Conservation (phyloP, 805 yeast species). For the Yarrowia porcina region DNA sequence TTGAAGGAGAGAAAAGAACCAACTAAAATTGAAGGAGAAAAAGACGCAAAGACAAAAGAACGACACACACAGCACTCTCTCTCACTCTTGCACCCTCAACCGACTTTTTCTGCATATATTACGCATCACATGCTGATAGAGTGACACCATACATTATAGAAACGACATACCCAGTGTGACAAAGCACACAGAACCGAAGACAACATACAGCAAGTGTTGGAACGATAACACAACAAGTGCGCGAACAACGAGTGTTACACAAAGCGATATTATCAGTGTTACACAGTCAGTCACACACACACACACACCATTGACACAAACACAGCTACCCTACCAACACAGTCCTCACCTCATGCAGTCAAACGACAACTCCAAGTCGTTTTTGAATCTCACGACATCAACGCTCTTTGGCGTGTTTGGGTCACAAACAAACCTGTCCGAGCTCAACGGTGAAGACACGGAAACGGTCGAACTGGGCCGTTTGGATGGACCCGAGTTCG, state of each 20-base stretch:
- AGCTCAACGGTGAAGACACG: slow-evolving; percentile 37
- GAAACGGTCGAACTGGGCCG: slow-evolving; percentile 11
- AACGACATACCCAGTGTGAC: too few species aligned
- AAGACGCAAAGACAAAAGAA: too few species aligned
- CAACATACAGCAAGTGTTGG: neutral
- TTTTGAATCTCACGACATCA: slow-evolving; percentile 34
- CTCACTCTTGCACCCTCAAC: too few species aligned
- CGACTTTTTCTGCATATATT: neutral
- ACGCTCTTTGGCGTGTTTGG: slow-evolving; percentile 43
- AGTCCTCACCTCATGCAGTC: neutral
- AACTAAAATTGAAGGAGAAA: too few species aligned
- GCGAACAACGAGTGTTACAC: too few species aligned
- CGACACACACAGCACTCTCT: too few species aligned
- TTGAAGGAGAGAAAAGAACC: too few species aligned
- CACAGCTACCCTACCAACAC: neutral
- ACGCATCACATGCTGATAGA: neutral
- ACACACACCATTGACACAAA: neutral
- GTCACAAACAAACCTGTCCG: slow-evolving; percentile 40
- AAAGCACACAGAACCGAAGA: neutral
- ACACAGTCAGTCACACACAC: neutral
- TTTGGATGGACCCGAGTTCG: slow-evolving; percentile 12
- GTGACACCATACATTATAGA: neutral
- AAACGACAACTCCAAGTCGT: slow-evolving; percentile 28
- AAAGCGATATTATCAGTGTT: too few species aligned
- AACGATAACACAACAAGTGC: too few species aligned